Percentiles rank a stretch among this genome's conserved stretches.
Evolutionary conservation across 176 grass and related monocot species (phyloP).

Genomic region (Eremochloa ophiuroides): DNA sequence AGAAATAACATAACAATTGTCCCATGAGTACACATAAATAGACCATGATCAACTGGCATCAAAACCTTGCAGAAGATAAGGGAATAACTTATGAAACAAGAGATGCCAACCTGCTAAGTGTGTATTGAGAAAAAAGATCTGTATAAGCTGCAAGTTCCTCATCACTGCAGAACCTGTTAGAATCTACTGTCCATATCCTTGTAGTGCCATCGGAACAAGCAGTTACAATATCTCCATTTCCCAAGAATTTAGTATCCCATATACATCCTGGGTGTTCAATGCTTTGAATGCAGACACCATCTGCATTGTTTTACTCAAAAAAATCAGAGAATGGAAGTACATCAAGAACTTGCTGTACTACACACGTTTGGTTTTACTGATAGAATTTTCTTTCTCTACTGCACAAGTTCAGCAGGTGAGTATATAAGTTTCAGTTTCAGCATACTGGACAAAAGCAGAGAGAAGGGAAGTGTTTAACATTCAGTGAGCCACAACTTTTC

Average conservation of each 20-base stretch:
- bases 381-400: background rate
- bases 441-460: background rate
- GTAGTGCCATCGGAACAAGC: slow-evolving; percentile 84
- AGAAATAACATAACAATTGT: background rate
- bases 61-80: background rate
- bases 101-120: slow-evolving; percentile 55
- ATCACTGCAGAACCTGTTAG: slow-evolving; percentile 48
- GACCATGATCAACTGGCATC: background rate
- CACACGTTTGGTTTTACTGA: background rate
- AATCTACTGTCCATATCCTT: slow-evolving; percentile 71
- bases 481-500: background rate
- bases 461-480: background rate
- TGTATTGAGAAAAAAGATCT: slow-evolving; percentile 70
- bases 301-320: slow-evolving; percentile 47
- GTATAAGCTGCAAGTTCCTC: slow-evolving; percentile 67
- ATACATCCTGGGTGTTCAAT: slow-evolving; percentile 96
- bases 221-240: slow-evolving; percentile 86
- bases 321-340: slow-evolving; percentile 2
- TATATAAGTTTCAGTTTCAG: background rate
- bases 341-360: background rate
- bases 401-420: background rate
- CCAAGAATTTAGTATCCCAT: slow-evolving; percentile 89
- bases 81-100: background rate
- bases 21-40: background rate
- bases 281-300: slow-evolving; percentile 76